Conservation (phyloP, 768 basidiomycete genomes). For the Pleurotus tuber-regium region DNA sequence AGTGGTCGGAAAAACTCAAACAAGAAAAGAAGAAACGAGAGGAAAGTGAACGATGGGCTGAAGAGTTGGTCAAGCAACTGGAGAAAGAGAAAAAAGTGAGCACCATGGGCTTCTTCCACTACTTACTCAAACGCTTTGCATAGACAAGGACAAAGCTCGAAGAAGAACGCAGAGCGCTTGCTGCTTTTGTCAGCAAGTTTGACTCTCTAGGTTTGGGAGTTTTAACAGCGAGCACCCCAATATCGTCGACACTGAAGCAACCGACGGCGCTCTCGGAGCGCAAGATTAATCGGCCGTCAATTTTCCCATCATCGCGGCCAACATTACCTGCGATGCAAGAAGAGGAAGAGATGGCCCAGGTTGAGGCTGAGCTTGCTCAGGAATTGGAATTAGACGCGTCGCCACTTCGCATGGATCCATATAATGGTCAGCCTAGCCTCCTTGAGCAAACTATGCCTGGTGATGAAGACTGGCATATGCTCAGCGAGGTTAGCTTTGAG, state of each 20-base stretch:
- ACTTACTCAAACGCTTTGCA: background rate
- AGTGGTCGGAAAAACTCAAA: conserved; percentile 63
- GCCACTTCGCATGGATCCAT: conserved; percentile 48
- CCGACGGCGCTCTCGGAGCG: conserved; percentile 48
- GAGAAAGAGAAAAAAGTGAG: conserved; percentile 76
- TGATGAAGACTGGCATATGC: conserved; percentile 47
- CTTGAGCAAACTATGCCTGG: conserved; percentile 54
- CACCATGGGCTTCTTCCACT: background rate
- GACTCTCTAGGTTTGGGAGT: conserved; percentile 62
- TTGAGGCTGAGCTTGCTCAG: conserved; percentile 16
- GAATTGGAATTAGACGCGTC: conserved; percentile 41
- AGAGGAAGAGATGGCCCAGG: conserved; percentile 22
- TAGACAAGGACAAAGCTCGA: conserved; percentile 65
- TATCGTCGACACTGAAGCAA: conserved; percentile 41
- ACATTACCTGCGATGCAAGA: background rate
- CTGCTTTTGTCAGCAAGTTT: conserved; percentile 80
- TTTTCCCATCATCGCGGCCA: conserved; percentile 1
- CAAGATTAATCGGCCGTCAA: conserved; percentile 29
- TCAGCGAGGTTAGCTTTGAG: conserved; percentile 56
- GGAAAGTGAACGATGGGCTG: conserved; percentile 72
- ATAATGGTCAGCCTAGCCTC: conserved; percentile 44
- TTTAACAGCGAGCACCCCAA: conserved; percentile 24
- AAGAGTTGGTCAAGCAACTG: conserved; percentile 69
- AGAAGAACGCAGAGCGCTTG: conserved; percentile 73
- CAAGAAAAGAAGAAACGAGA: conserved; percentile 57